Percentiles rank a stretch among this genome's conserved stretches.
Conservation (phyloP, 1,284 basidiomycete species). For the Pulveroboletus sp. region DNA sequence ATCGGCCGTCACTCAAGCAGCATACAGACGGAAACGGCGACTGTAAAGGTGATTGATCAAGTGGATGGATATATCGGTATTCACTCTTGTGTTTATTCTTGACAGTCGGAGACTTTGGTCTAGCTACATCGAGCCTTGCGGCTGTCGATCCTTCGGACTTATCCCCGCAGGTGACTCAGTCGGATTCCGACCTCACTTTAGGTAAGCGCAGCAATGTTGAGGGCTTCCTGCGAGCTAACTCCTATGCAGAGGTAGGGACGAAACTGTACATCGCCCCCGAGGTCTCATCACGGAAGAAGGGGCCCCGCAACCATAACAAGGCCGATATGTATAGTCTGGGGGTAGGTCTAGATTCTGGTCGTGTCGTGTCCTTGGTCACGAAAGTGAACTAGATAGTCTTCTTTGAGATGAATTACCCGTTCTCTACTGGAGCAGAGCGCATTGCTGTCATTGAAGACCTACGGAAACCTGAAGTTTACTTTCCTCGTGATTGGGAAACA, state of each 20-base stretch:
- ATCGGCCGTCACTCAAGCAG: background rate
- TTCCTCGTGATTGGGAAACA: slow-evolving; percentile 76
- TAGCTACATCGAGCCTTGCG: slow-evolving; percentile 82
- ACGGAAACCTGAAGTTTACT: slow-evolving; percentile 69
- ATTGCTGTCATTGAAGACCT: slow-evolving; percentile 81
- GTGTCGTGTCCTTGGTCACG: background rate
- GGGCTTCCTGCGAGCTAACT: background rate
- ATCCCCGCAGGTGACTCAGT: slow-evolving; percentile 44
- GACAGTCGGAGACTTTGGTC: slow-evolving; percentile 88
- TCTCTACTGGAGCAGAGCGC: slow-evolving; percentile 87
- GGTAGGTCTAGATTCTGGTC: slow-evolving; percentile 43
- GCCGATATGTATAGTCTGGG: slow-evolving; percentile 96
- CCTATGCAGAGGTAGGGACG: slow-evolving; percentile 79
- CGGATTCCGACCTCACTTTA: slow-evolving; percentile 72
- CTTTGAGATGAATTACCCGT: slow-evolving; percentile 94
- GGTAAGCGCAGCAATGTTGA: slow-evolving; percentile 43
- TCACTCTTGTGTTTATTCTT: background rate
- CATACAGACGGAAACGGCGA: slow-evolving; percentile 79
- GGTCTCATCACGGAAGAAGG: slow-evolving; percentile 62
- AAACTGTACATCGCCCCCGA: slow-evolving; percentile 93
- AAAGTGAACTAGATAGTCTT: slow-evolving; percentile 74
- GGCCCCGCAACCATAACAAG: slow-evolving; percentile 74
- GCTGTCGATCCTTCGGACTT: slow-evolving; percentile 71
- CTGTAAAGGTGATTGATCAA: slow-evolving; percentile 67
- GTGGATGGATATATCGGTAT: background rate